phyloP scores from a whole-genome alignment of 495 filamentous ascomycete genomes.

The Hypoxylon cercidicola region DNA sequence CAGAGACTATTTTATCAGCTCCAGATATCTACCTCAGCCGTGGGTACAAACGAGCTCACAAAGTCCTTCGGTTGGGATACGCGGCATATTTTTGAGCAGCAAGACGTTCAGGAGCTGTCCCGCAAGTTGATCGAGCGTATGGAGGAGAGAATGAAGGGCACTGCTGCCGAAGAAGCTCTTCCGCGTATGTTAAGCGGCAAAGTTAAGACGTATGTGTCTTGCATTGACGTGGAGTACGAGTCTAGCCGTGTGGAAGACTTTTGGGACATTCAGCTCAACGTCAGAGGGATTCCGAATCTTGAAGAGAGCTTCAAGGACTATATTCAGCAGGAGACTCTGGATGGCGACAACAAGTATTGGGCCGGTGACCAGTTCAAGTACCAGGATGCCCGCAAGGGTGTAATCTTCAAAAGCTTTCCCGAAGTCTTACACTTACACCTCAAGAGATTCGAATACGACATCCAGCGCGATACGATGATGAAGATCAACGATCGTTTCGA shows the following conservation, averaged over 20 bases:
- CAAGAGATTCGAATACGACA: slow-evolving; percentile 98
- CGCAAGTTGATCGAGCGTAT: slow-evolving; percentile 96
- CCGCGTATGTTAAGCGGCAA: slow-evolving; percentile 93
- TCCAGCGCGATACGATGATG: slow-evolving; percentile 95
- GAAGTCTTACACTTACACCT: slow-evolving; percentile 95
- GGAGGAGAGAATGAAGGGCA: slow-evolving; percentile 98
- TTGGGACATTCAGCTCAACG: slow-evolving; percentile 98
- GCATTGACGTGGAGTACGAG: slow-evolving; percentile 97
- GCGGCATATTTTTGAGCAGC: slow-evolving; percentile 97
- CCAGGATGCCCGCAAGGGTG: slow-evolving; percentile 96
- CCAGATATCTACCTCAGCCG: slow-evolving; percentile 81
- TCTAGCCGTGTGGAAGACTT: slow-evolving; percentile 96
- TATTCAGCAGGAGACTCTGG: slow-evolving; percentile 93
- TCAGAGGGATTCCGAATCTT: slow-evolving; percentile 89
- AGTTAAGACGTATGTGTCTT: slow-evolving; percentile 97
- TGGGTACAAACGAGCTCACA: slow-evolving; percentile 91
- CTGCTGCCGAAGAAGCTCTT: slow-evolving; percentile 89
- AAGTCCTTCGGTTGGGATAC: slow-evolving; percentile 98
- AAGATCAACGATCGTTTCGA: slow-evolving; percentile 99
- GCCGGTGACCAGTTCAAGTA: slow-evolving; percentile 87
- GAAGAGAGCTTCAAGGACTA: slow-evolving; percentile 97
- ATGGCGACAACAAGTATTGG: slow-evolving; percentile 98
- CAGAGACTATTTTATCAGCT: slow-evolving; percentile 95
- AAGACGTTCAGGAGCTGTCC: slow-evolving; percentile 97
- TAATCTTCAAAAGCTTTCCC: slow-evolving; percentile 96